Percentiles rank a stretch among this genome's conserved stretches.
phyloP scores from a whole-genome alignment of 2,329 filamentous ascomycete species.

The Paracamarosporium sp. region DNA sequence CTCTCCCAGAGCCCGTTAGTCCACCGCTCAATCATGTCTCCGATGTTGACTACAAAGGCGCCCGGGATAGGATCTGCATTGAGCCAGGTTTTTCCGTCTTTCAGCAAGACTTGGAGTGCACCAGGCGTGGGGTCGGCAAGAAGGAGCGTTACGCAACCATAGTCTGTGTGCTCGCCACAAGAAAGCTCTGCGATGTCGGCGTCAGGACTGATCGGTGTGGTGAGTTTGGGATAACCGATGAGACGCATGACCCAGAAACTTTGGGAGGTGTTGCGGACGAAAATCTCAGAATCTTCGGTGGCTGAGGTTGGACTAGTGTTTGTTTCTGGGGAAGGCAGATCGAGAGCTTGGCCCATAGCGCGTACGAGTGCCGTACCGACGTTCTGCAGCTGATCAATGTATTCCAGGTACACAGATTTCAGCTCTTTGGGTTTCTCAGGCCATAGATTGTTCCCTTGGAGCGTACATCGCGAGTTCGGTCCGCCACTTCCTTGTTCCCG shows the following conservation, averaged over 20 bases:
- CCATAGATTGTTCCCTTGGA: slow-evolving; percentile 54
- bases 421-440: slow-evolving; percentile 41
- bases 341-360: slow-evolving; percentile 49
- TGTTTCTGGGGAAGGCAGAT: slow-evolving; percentile 18
- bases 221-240: slow-evolving; percentile 48
- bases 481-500: slow-evolving; percentile 22
- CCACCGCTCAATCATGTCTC: slow-evolving; percentile 57
- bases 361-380: slow-evolving; percentile 43
- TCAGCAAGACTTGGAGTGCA: slow-evolving; percentile 52
- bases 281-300: slow-evolving; percentile 36
- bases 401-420: slow-evolving; percentile 37
- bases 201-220: slow-evolving; percentile 13
- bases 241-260: slow-evolving; percentile 52
- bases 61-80: slow-evolving; percentile 53
- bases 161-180: slow-evolving; percentile 54
- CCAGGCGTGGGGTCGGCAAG: slow-evolving; percentile 52
- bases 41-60: slow-evolving; percentile 58
- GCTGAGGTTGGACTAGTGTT: not conserved
- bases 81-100: slow-evolving; percentile 52
- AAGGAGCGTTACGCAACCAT: slow-evolving; percentile 56
- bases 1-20: slow-evolving; percentile 52
- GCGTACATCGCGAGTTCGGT: slow-evolving; percentile 30
- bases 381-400: slow-evolving; percentile 34
- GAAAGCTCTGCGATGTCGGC: slow-evolving; percentile 37
- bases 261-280: slow-evolving; percentile 37